Evolutionary conservation across 75 land plant genomes (phyloP).

Genomic region (Pinus taeda): DNA sequence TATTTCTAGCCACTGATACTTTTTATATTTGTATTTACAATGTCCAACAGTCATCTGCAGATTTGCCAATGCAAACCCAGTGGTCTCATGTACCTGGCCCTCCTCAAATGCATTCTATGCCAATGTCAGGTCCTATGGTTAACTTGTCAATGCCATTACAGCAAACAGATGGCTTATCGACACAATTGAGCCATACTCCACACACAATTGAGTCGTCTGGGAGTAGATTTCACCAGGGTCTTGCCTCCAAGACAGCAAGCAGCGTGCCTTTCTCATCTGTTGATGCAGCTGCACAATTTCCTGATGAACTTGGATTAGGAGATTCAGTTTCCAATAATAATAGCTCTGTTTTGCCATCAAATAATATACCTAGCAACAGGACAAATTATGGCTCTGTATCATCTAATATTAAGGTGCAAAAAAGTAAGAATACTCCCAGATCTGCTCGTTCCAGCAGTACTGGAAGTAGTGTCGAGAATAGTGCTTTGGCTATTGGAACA

Average conservation of each 20-base stretch:
- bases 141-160: slow-evolving; percentile 40
- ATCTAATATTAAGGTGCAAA: slow-evolving; percentile 19
- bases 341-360: slow-evolving; percentile 5
- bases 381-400: slow-evolving; percentile 4
- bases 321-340: slow-evolving; percentile 23
- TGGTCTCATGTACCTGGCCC: slow-evolving; percentile 66
- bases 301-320: slow-evolving; percentile 57
- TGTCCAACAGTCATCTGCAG: slow-evolving; percentile 39
- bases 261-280: slow-evolving; percentile 21
- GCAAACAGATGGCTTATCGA: slow-evolving; percentile 26
- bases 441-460: slow-evolving; percentile 16
- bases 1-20: not conserved
- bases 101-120: slow-evolving; percentile 21
- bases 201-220: slow-evolving; percentile 24
- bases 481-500: slow-evolving; percentile 11
- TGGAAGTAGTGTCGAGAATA: slow-evolving; percentile 13
- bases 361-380: slow-evolving; percentile 1
- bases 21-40: not conserved
- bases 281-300: slow-evolving; percentile 50
- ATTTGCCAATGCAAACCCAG: slow-evolving; percentile 51
- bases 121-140: slow-evolving; percentile 41
- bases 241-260: slow-evolving; percentile 22
- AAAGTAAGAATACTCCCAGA: slow-evolving; percentile 31
- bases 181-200: slow-evolving; percentile 22
- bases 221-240: slow-evolving; percentile 31